These are phyloP conservation scores for Coemansia sp. DNA, from an alignment of 192 early-diverging fungal genomes.

Conservation along the genomic window DNA sequence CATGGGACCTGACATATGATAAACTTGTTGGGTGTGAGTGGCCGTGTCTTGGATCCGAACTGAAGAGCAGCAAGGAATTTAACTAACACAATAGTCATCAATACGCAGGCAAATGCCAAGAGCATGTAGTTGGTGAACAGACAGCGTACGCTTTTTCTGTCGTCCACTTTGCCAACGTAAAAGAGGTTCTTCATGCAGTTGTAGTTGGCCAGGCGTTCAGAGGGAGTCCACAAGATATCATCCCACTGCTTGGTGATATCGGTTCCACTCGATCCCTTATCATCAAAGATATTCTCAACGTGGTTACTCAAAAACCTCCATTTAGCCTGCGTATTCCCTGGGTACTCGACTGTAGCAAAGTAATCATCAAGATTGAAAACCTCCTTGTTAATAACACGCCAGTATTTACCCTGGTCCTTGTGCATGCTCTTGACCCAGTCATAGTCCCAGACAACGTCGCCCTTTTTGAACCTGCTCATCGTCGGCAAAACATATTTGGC, in stretches of 20 bases:
- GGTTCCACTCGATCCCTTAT: conserved; percentile 46
- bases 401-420: conserved; percentile 52
- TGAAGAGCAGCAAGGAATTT: conserved; percentile 81
- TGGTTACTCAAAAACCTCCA: conserved; percentile 29
- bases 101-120: conserved; percentile 68
- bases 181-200: conserved; percentile 85
- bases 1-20: conserved; percentile 94
- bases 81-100: conserved; percentile 78
- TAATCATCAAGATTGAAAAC: conserved; percentile 69
- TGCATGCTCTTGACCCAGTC: conserved; percentile 57
- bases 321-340: conserved; percentile 28
- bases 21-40: conserved; percentile 88
- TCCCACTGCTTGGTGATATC: conserved; percentile 45
- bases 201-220: conserved; percentile 44
- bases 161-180: conserved; percentile 82
- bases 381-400: conserved; percentile 60
- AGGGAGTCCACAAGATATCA: conserved; percentile 17
- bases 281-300: conserved; percentile 59
- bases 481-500: conserved; percentile 30
- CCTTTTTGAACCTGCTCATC: conserved; percentile 50
- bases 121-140: conserved; percentile 83
- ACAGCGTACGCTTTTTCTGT: conserved; percentile 69
- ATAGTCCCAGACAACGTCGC: conserved; percentile 57
- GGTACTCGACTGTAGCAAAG: conserved; percentile 32
- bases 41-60: conserved; percentile 63